These are phyloP conservation scores for Fusarium proliferatum DNA, from an alignment of 2,329 filamentous ascomycete species.

Conservation along the genomic window DNA sequence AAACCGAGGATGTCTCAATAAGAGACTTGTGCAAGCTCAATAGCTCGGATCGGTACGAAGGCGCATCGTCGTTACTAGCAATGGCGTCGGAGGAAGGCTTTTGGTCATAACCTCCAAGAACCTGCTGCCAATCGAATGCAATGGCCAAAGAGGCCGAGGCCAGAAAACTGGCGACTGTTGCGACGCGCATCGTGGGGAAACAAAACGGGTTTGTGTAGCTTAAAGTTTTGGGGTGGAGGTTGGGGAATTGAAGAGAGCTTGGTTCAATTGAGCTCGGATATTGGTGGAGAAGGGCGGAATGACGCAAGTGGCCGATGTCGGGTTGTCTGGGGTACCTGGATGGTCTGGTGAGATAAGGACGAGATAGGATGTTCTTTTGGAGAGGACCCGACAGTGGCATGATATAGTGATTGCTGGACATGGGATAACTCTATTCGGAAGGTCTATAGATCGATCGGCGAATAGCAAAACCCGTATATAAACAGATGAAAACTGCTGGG, in stretches of 20 bases:
- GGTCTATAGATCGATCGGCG: background rate
- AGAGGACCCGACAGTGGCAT: background rate
- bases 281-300: constrained; percentile 27
- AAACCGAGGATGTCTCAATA: constrained; percentile 78
- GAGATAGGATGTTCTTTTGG: background rate
- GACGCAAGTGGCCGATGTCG: constrained; percentile 37
- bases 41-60: constrained; percentile 61
- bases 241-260: constrained; percentile 15
- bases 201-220: constrained; percentile 3
- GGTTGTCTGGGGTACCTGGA: constrained; percentile 13
- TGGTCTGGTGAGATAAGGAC: background rate
- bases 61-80: constrained; percentile 28
- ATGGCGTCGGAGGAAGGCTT: background rate
- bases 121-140: constrained; percentile 25
- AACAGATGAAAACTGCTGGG: background rate
- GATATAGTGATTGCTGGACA: background rate
- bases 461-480: background rate
- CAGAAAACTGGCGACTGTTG: constrained; percentile 16
- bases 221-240: constrained; percentile 12
- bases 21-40: constrained; percentile 80
- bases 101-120: constrained; percentile 2
- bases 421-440: background rate
- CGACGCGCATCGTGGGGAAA: constrained; percentile 27
- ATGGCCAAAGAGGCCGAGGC: constrained; percentile 24
- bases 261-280: constrained; percentile 25